Base-by-base conservation (phyloP, 352 stramenopile species). In the Phytophthora megakarya region DNA sequence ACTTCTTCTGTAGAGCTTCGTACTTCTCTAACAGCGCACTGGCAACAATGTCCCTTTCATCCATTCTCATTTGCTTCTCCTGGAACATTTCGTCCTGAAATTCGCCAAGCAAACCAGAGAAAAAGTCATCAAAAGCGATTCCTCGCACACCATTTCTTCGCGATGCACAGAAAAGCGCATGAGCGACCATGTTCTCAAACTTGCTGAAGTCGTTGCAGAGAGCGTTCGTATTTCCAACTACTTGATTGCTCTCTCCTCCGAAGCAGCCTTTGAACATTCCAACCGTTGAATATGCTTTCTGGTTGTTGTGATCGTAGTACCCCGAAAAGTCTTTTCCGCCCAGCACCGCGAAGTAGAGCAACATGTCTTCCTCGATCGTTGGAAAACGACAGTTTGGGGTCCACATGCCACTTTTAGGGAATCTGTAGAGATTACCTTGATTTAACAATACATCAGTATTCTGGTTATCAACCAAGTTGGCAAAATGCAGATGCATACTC, bases 331-430 rank as follows among this genome's bases (percentile, higher is more conserved):
- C 23, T 16, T 76, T 73, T 8, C 71, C 71, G 3, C 56, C 67
- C 33, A 78, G 39, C 19, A 78, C 38, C 18, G 62, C 51, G 19
- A 78, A 32, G 25, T 78, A 75, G 40, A 78, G 56, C 53, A 78
- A 13, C 45, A 78, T 28, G 18, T 43, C 37, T 43, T 43, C 1
- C 13, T 43, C 16, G 11, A 43, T 43, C 7, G 1, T 6, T 43
- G 37, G 37, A 43, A 43, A 43, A 43, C 18, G 37, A 43, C 37
- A 43, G 19, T 5, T 19, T 19, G n/a, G n/a, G 37, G 37, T 45
- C 38, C 38, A 45, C 38, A 45, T 45, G n/a, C n/a, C n/a, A n/a
- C n/a, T n/a, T n/a, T n/a, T n/a, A n/a, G n/a, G n/a, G n/a, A n/a
- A n/a, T n/a, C n/a, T n/a, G n/a, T n/a, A n/a, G n/a, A n/a, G n/a